Evolutionary conservation across 352 stramenopile species (phyloP), one percentile per base, ranked within the genome.

Genomic region (Pythium brachiatum): DNA sequence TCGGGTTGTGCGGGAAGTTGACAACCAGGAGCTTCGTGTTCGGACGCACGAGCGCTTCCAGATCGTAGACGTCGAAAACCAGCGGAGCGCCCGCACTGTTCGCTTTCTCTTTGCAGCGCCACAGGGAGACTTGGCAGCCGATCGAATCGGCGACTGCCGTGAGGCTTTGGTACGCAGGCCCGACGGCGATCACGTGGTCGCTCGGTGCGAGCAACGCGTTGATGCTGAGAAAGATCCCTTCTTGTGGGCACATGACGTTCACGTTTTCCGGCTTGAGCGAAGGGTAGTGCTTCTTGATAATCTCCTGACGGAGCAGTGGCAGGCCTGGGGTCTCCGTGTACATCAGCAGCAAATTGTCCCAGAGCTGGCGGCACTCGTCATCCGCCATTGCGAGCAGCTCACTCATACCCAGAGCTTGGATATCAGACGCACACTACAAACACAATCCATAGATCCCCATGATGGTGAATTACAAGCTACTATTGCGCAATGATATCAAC

Each of bases 1-100:
- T 92, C 16, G 82, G 82, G 48, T 92, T 92, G 68, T 92, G 82
- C 7, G 82, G 82, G 48, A 92, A 92, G 72, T 92, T 91, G 47
- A 91, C 62, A 2, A 89, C 63, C 7, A 92, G 53, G 23, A 90
- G 54, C 67, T 90, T 92, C 3, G 77, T 85, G 50, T 74, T 76
- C 18, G 58, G 55, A 11, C 56, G 60, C 16, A 90, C 58, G 3
- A 89, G 59, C 12, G 23, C 15, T 21, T 72, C 57, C 21, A 92
- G 65, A 12, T 78, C 66, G 25, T 65, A 46, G 32, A 88, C 57
- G 54, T 77, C 56, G 43, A 91, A 86, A 12, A 52, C 44, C 16
- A 69, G 72, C 16, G 41, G 36, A 3, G 53, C 57, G 5, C 27
- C 31, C 6, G 36, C 32, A 29, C 81, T 69, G 15, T 34, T 55